Conservation (phyloP, 495 filamentous ascomycete genomes). For the Pyrenopolyporus hunteri region DNA sequence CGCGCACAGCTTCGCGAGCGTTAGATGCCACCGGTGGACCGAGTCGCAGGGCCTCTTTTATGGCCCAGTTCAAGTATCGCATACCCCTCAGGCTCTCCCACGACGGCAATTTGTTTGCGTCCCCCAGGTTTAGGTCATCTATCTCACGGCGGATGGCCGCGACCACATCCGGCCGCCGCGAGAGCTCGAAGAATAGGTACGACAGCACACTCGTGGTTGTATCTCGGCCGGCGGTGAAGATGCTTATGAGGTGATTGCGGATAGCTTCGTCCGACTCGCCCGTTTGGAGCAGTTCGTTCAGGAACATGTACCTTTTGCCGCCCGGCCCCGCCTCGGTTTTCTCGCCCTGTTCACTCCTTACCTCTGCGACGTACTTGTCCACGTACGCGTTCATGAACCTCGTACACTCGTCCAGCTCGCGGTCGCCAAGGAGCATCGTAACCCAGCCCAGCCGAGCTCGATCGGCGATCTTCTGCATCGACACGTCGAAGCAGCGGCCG, state of each 20-base stretch:
- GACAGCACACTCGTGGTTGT: constrained; percentile 65
- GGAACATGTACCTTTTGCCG: constrained; percentile 55
- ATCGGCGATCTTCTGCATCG: constrained; percentile 47
- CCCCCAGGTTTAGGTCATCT: constrained; percentile 28
- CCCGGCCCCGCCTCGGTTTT: constrained; percentile 16
- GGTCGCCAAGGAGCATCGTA: constrained; percentile 56
- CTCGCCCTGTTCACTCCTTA: constrained; percentile 27
- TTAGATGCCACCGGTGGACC: constrained; percentile 67
- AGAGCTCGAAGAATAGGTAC: constrained; percentile 66
- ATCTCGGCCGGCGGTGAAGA: constrained; percentile 65
- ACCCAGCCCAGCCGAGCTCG: constrained; percentile 60
- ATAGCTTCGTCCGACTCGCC: constrained; percentile 44
- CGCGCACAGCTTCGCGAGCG: constrained; percentile 54
- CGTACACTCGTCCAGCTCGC: constrained; percentile 52
- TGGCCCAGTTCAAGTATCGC: constrained; percentile 56
- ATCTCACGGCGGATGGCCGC: constrained; percentile 57
- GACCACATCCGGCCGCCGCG: constrained; percentile 58
- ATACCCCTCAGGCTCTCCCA: constrained; percentile 56
- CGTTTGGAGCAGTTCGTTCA: constrained; percentile 55
- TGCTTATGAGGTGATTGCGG: constrained; percentile 55
- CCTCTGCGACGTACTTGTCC: constrained; percentile 48
- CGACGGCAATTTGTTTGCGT: constrained; percentile 37
- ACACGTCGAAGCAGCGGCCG: constrained; percentile 49
- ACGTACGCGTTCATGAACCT: constrained; percentile 51
- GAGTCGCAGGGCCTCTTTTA: constrained; percentile 61